Conservation (phyloP, 208 protist species). For the Leptomonas pyrrhocoris region DNA sequence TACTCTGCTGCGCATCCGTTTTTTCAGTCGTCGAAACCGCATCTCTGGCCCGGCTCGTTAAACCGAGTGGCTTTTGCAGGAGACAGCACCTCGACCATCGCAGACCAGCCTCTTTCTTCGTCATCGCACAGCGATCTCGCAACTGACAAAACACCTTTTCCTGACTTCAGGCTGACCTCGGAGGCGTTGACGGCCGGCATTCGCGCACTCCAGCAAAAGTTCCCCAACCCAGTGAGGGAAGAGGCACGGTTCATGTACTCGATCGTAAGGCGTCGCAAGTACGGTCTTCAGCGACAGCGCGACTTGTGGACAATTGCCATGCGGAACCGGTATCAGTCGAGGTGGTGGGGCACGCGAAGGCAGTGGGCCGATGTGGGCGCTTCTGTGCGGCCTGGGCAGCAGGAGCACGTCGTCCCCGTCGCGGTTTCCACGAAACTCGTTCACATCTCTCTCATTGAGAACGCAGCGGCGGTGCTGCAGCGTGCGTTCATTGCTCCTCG, state of each 20-base stretch:
- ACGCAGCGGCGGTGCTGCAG: constrained; percentile 50
- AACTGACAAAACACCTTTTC: too few relatives aligned
- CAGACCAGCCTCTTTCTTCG: too few relatives aligned
- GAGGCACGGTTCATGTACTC: constrained; percentile 10
- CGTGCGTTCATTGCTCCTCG: constrained; percentile 50
- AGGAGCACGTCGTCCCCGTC: constrained; percentile 26
- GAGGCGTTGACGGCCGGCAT: neutral
- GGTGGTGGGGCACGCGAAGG: constrained; percentile 63
- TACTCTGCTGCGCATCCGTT: too few relatives aligned
- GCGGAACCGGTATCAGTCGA: constrained; percentile 44
- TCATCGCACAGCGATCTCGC: too few relatives aligned
- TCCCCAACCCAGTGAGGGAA: constrained; percentile 1
- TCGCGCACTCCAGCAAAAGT: neutral
- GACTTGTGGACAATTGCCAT: constrained; percentile 28
- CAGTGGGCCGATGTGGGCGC: constrained; percentile 46
- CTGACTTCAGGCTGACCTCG: neutral
- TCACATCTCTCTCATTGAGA: constrained; percentile 75
- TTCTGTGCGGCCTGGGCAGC: constrained; percentile 8
- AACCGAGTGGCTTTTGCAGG: too few relatives aligned
- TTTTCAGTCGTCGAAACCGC: too few relatives aligned
- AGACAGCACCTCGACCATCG: too few relatives aligned
- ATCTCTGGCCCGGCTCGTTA: too few relatives aligned
- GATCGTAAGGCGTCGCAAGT: constrained; percentile 28
- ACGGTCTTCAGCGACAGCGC: constrained; percentile 5
- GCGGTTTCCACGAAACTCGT: constrained; percentile 38